phyloP scores from a whole-genome alignment of 2,329 filamentous ascomycete genomes.

The Meredithiella fracta region DNA sequence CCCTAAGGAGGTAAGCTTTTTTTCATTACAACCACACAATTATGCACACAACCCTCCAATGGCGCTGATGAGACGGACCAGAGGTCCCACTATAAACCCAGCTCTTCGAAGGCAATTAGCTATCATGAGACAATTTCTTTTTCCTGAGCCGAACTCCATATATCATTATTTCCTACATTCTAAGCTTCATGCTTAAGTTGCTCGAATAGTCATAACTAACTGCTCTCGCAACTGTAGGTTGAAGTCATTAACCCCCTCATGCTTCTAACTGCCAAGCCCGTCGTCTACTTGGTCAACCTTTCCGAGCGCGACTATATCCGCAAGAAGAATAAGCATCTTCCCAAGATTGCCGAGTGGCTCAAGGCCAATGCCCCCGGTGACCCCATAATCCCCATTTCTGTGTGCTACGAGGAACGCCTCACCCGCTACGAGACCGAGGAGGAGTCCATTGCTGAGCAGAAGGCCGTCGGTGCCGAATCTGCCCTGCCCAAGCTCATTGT shows the following conservation, averaged over 20 bases:
- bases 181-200: not conserved
- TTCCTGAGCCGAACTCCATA: conserved; percentile 21
- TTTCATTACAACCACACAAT: not conserved
- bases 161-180: conserved; percentile 14
- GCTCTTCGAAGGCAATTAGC: conserved; percentile 87
- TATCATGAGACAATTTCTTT: conserved; percentile 14
- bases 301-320: conserved; percentile 94
- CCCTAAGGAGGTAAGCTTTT: conserved; percentile 75
- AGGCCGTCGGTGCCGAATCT: conserved; percentile 72
- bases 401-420: conserved; percentile 82
- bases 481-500: conserved; percentile 80
- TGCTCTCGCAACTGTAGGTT: conserved; percentile 52
- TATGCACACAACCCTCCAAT: conserved; percentile 7
- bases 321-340: conserved; percentile 98
- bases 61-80: conserved; percentile 15
- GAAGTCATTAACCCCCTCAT: conserved; percentile 95
- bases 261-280: conserved; percentile 88
- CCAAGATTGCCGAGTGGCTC: conserved; percentile 88
- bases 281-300: conserved; percentile 92
- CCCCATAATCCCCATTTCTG: conserved; percentile 83
- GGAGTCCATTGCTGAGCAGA: conserved; percentile 69
- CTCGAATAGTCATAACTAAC: conserved; percentile 3
- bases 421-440: conserved; percentile 63
- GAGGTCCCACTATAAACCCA: conserved; percentile 61
- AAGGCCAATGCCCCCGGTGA: conserved; percentile 78